A percentile compares a stretch with the other conserved stretches of the same genome.
Evolutionary conservation across 192 early-diverging fungal genomes (phyloP).

Genomic region (Dispira simplex): DNA sequence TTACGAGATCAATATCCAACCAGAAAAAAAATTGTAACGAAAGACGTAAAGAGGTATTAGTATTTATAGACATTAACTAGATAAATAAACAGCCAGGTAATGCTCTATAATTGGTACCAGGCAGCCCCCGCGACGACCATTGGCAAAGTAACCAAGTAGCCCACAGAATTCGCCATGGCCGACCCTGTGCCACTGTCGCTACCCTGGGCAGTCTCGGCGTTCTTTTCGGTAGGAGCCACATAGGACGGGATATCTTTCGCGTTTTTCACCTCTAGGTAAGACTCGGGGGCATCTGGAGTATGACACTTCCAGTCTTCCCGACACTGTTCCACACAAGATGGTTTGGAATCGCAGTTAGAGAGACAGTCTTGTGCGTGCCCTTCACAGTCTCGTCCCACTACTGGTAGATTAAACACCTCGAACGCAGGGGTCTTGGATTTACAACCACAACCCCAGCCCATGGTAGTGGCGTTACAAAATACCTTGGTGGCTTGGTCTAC

Average conservation of each 20-base stretch:
- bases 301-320: constrained; percentile 24
- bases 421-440: constrained; percentile 24
- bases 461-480: constrained; percentile 33
- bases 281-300: constrained; percentile 26
- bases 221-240: neutral
- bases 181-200: neutral
- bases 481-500: constrained; percentile 25
- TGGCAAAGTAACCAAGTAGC: too few relatives aligned
- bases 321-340: constrained; percentile 20
- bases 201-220: neutral
- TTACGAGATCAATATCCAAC: too few relatives aligned
- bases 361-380: constrained; percentile 21
- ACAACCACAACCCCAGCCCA: constrained; percentile 39
- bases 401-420: constrained; percentile 27
- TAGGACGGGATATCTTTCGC: constrained; percentile 15
- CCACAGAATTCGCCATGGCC: neutral
- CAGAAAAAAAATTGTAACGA: too few relatives aligned
- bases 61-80: neutral
- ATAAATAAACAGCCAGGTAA: neutral
- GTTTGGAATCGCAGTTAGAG: constrained; percentile 18
- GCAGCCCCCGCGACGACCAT: neutral
- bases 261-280: constrained; percentile 21
- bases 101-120: neutral
- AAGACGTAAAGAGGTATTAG: too few relatives aligned
- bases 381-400: constrained; percentile 26